These are phyloP conservation scores for Auricularia sp. DNA, from an alignment of 768 basidiomycete species.

Conservation along the genomic window DNA sequence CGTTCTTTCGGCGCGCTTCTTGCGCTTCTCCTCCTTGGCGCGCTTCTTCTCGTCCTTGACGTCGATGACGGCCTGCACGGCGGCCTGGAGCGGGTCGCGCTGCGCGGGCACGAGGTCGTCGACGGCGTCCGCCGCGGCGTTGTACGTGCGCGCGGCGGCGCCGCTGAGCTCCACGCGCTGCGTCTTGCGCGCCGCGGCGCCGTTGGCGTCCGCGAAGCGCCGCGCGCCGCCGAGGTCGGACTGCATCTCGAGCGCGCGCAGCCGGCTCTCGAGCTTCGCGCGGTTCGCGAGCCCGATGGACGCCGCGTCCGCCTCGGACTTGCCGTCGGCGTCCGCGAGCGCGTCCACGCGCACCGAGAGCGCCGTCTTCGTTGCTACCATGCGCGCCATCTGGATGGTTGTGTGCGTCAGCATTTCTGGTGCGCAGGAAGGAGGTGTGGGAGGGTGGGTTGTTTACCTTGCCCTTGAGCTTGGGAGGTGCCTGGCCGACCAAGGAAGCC, in stretches of 20 bases:
- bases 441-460: conserved; percentile 58
- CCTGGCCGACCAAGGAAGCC: conserved; percentile 88
- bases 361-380: conserved; percentile 98
- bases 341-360: conserved; percentile 97
- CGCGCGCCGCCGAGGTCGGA: conserved; percentile 64
- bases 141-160: conserved; percentile 68
- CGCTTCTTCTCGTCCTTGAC: conserved; percentile 82
- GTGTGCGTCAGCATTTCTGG: conserved; percentile 1
- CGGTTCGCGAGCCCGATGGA: conserved; percentile 90
- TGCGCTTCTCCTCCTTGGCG: conserved; percentile 69
- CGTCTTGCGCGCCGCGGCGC: conserved; percentile 50
- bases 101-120: conserved; percentile 74
- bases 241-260: conserved; percentile 81
- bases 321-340: conserved; percentile 83
- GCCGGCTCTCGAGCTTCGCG: conserved; percentile 87
- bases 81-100: conserved; percentile 65
- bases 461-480: conserved; percentile 95
- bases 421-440: not conserved
- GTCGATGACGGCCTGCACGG: conserved; percentile 64
- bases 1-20: conserved; percentile 40
- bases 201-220: conserved; percentile 38
- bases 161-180: conserved; percentile 73
- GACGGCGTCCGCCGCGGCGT: conserved; percentile 73
- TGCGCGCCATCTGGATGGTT: conserved; percentile 79
- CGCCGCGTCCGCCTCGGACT: conserved; percentile 71